A percentile compares a stretch with the other conserved stretches of the same genome.
Conservation (phyloP, 306 rosid genomes). For the Cyclanthera cordifolia region DNA sequence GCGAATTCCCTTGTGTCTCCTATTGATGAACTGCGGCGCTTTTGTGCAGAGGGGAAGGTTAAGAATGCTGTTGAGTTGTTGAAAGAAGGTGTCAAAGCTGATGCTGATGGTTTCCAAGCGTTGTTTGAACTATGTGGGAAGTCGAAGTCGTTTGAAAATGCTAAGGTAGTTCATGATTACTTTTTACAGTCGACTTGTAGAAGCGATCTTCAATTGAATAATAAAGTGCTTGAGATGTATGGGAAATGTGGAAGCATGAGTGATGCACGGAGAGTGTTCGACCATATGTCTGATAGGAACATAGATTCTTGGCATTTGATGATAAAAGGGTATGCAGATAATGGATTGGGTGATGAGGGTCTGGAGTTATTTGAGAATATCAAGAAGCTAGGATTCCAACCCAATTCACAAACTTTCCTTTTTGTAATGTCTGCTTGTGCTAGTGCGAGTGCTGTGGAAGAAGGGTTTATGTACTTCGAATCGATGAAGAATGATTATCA, state of each 20-base stretch:
- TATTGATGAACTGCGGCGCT: conserved; percentile 30
- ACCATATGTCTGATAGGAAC: conserved; percentile 56
- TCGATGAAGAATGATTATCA: conserved; percentile 56
- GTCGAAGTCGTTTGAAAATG: conserved; percentile 51
- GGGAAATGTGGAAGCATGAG: conserved; percentile 65
- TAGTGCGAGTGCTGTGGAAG: conserved; percentile 77
- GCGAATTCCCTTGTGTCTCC: conserved; percentile 23
- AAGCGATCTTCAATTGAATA: conserved; percentile 40
- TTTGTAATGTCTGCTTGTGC: conserved; percentile 64
- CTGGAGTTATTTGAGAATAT: conserved; percentile 66
- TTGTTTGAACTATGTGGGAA: conserved; percentile 49
- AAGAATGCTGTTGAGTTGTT: conserved; percentile 62
- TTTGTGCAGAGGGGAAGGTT: conserved; percentile 57
- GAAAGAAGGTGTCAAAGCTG: conserved; percentile 70
- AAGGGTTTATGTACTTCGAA: conserved; percentile 56
- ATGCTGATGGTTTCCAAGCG: conserved; percentile 41
- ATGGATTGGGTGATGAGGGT: conserved; percentile 71
- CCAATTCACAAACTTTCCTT: conserved; percentile 56
- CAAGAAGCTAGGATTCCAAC: conserved; percentile 54
- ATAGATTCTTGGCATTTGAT: conserved; percentile 73
- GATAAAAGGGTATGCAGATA: conserved; percentile 57
- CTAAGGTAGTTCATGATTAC: conserved; percentile 65
- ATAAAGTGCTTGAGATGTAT: conserved; percentile 67
- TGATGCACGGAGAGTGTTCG: conserved; percentile 79
- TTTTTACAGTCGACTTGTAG: conserved; percentile 62